Evolutionary conservation across 2,329 filamentous ascomycete genomes (phyloP).

Genomic region (Neonectria ditissima): DNA sequence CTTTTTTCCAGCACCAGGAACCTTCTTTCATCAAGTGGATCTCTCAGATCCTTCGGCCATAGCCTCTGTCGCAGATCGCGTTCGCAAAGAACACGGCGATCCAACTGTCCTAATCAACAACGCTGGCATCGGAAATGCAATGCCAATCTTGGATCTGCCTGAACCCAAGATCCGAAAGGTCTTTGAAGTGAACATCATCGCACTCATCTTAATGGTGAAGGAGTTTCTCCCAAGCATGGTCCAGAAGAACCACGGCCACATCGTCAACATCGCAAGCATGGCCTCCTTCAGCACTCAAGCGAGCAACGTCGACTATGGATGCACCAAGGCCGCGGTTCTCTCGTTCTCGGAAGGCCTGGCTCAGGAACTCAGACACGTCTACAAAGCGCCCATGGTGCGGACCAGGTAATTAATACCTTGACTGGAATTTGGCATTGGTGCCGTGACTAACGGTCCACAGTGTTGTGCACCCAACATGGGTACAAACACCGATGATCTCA

Average conservation of each 20-base stretch:
- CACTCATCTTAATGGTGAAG: slow-evolving; percentile 70
- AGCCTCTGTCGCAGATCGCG: neutral
- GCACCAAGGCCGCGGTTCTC: slow-evolving; percentile 70
- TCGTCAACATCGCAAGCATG: slow-evolving; percentile 75
- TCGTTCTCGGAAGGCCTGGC: slow-evolving; percentile 72
- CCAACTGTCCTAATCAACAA: slow-evolving; percentile 21
- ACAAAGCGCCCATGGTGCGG: slow-evolving; percentile 68
- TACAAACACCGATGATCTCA: slow-evolving; percentile 8
- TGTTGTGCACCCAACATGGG: slow-evolving; percentile 12
- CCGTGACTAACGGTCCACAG: neutral
- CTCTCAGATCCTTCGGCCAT: neutral
- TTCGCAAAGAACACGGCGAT: slow-evolving; percentile 9
- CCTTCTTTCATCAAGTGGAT: slow-evolving; percentile 8
- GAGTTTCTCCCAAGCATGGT: slow-evolving; percentile 74
- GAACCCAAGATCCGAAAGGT: slow-evolving; percentile 1
- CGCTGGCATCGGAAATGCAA: neutral
- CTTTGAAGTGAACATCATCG: slow-evolving; percentile 72
- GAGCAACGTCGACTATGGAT: slow-evolving; percentile 72
- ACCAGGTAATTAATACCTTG: slow-evolving; percentile 57
- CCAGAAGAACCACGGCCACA: slow-evolving; percentile 71
- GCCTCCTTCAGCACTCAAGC: slow-evolving; percentile 69
- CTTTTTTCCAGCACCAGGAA: neutral
- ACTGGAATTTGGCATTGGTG: no score
- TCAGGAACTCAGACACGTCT: slow-evolving; percentile 65
- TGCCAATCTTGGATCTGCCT: neutral